These are phyloP conservation scores for Acanthochlamys bracteata DNA, from an alignment of 106 monocot species.

Conservation along the genomic window DNA sequence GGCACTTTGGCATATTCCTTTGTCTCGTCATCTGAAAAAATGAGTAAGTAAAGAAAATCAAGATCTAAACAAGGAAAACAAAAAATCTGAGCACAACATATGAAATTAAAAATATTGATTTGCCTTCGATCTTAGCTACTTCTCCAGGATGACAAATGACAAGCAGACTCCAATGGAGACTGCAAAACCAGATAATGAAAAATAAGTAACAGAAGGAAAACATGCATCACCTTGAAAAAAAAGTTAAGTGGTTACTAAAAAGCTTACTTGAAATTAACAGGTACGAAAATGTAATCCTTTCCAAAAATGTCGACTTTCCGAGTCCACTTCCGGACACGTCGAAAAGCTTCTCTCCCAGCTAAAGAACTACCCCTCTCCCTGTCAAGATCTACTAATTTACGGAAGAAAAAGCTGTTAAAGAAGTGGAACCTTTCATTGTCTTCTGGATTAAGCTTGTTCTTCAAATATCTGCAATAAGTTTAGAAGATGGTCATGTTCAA, in stretches of 20 bases:
- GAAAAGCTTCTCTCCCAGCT: slow-evolving; percentile 85
- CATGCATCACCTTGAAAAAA: too few relatives aligned
- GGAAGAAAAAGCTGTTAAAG: slow-evolving; percentile 98
- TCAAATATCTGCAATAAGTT: slow-evolving; percentile 60
- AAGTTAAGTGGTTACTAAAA: neutral
- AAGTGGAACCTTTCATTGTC: slow-evolving; percentile 69
- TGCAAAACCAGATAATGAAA: slow-evolving; percentile 18
- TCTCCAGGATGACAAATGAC: slow-evolving; percentile 96
- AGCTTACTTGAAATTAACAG: slow-evolving; percentile 91
- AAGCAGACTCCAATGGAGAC: slow-evolving; percentile 96
- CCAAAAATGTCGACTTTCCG: slow-evolving; percentile 90
- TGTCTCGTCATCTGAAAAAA: slow-evolving; percentile 38
- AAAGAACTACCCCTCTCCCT: slow-evolving; percentile 59
- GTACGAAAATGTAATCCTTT: slow-evolving; percentile 89
- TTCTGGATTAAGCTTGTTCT: slow-evolving; percentile 41
- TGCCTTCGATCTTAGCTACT: slow-evolving; percentile 42
- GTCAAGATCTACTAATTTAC: slow-evolving; percentile 89
- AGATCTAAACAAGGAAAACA: too few relatives aligned
- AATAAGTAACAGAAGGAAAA: neutral
- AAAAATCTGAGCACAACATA: too few relatives aligned
- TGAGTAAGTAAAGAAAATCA: slow-evolving; percentile 4
- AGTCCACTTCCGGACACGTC: slow-evolving; percentile 96
- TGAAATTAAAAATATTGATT: slow-evolving; percentile 1
- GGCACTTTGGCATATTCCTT: slow-evolving; percentile 44
- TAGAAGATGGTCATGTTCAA: slow-evolving; percentile 3